Base-by-base conservation (phyloP, 176 grass and related monocot species). In the Avena sativa region DNA sequence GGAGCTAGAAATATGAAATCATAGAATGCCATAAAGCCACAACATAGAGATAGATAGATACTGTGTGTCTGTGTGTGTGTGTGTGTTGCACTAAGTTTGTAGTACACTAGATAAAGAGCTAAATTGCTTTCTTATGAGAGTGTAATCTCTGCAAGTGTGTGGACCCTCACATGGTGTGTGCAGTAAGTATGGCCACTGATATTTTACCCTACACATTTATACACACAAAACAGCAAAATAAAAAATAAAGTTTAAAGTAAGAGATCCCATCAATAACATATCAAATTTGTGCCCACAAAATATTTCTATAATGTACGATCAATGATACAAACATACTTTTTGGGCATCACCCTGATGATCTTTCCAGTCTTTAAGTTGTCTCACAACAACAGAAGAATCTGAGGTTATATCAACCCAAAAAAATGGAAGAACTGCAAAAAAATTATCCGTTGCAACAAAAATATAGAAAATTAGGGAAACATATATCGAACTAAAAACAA, bases 311-410 rank as follows among this genome's bases (percentile, higher is more conserved):
- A 84, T 44, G 20, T 26, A 83, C 2, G 14, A 81, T 81, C 1
- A 19, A 67, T 74, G 16, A 40, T 74, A 89, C 1, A 49, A 68
- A 89, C 46, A 67, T 61, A 98, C 95, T 89, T 90, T 98, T 87
- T 92, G 58, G 48, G 50, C 71, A 79, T 80, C 86, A 8, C 65
- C 86, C 83, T 79, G 83, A 71, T 80, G 94, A 64, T 34, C 52
- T 89, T 93, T 75, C 91, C 91, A 98, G 50, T 96, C 93, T 87
- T 93, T 96, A 68, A 98, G 85, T 59, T 82, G 89, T 72, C 88
- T 94, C 76, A 98, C 14, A n/a, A 79, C 89, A 79, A 67, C 89
- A 86, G 53, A 32, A 8, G 87, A 94, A 87, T 85, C 80, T 56
- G 74, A 89, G 26, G 63, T 68, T 91, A 98, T 87, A 80, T 51